phyloP scores from a whole-genome alignment of 768 basidiomycete genomes.

The Trametes gibbosa region DNA sequence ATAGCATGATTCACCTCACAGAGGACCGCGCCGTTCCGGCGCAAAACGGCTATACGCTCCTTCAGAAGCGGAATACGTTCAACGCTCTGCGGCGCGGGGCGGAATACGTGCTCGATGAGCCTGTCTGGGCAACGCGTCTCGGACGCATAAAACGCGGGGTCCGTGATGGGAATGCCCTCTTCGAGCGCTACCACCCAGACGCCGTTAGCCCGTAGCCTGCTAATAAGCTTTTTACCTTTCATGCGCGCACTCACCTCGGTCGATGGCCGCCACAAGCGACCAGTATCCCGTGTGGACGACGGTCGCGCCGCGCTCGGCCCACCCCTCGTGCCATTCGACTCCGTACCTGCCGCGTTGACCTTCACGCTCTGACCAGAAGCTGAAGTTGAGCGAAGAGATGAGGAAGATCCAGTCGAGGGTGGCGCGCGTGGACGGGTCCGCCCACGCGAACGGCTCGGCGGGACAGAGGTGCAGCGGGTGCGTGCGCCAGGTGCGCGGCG shows the following conservation, averaged over 20 bases:
- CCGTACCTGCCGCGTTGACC: constrained; percentile 62
- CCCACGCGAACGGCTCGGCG: constrained; percentile 52
- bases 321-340: constrained; percentile 72
- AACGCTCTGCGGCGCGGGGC: constrained; percentile 49
- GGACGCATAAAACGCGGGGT: constrained; percentile 78
- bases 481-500: constrained; percentile 78
- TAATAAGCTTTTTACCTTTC: background rate
- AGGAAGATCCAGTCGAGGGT: constrained; percentile 86
- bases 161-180: constrained; percentile 71
- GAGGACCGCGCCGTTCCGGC: constrained; percentile 72
- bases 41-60: constrained; percentile 74
- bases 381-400: constrained; percentile 83
- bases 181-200: constrained; percentile 56
- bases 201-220: background rate
- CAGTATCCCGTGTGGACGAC: constrained; percentile 80
- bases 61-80: constrained; percentile 70
- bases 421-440: constrained; percentile 50
- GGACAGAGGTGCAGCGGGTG: constrained; percentile 76
- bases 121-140: constrained; percentile 66
- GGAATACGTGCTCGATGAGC: constrained; percentile 67
- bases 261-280: constrained; percentile 81
- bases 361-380: constrained; percentile 81
- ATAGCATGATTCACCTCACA: constrained; percentile 44
- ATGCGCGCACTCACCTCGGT: constrained; percentile 54
- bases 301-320: constrained; percentile 45